Base-by-base conservation (phyloP, 805 yeast species). In the Jamesozyma piceae region DNA sequence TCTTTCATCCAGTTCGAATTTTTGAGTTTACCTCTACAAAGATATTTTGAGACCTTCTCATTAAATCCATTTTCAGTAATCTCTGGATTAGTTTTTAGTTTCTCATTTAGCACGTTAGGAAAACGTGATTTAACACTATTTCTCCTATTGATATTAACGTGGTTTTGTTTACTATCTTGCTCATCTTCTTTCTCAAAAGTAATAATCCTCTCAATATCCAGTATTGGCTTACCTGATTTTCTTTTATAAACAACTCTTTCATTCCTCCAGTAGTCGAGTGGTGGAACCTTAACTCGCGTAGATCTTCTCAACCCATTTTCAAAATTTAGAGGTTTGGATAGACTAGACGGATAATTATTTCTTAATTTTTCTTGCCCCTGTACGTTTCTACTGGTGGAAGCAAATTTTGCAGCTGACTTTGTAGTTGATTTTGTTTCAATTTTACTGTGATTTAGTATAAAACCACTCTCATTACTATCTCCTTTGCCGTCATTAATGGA, bases 241-340 rank as follows among this genome's bases (percentile, higher is more conserved):
- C 67, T 64, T 34, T 70, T 66, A 54, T 82, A 87, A 2, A 83
- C 74, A 26, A 82, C 74, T 46, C 77, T 68, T 61, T 87, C 95
- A 54, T 83, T 84, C 57, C 83, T 75, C 95, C 95, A 87, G 57
- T 72, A 83, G 2, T 86, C 89, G 48, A 87, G 64, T 0, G 95
- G 90, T 3, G 80, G 74, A 5, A 82, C 71, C 47, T 75, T 73
- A 0, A 76, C 73, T 52, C 95, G 69, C 26, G 72, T 68, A 0
- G 95, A 82, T 49, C 84, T 66, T 48, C 95, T 68, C 2, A 75
- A 53, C 0, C 77, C 53, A 0, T 77, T 74, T 11, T 41, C 33
- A 5, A 5, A 14, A 2, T 10, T 18, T 6, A 24, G 13, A 24
- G 28, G 11, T 3, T 4, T 48, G 5, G 32, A 38, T 10, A 30